A percentile compares a stretch with the other conserved stretches of the same genome.
Evolutionary conservation across 345 rosid species (phyloP).

Genomic region (Hibiscus tridactylites): DNA sequence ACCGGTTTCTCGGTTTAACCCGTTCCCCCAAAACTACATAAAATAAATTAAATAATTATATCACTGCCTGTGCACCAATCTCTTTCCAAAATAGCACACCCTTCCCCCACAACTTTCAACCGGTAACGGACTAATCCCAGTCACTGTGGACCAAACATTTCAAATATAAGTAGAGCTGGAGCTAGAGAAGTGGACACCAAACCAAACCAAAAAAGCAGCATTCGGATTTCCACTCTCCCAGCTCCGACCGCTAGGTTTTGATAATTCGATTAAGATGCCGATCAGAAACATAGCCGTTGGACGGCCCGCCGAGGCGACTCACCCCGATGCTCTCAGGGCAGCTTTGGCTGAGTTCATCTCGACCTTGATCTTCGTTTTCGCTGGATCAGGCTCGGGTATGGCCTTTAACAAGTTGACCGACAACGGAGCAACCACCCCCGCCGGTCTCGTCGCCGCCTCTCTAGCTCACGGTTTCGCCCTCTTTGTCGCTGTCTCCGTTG

Average conservation of each 20-base stretch:
- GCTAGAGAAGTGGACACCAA: slow-evolving; percentile 15
- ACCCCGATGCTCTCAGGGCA: slow-evolving; percentile 62
- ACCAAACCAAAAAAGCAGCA: slow-evolving; percentile 8
- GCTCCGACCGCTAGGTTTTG: neutral
- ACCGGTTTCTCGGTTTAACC: neutral
- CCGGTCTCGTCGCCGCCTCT: slow-evolving; percentile 71
- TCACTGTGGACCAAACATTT: neutral
- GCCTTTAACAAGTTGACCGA: slow-evolving; percentile 76
- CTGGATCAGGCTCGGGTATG: slow-evolving; percentile 92
- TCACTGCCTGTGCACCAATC: slow-evolving; percentile 1
- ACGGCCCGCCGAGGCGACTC: slow-evolving; percentile 51
- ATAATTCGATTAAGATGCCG: slow-evolving; percentile 46
- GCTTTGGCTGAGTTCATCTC: slow-evolving; percentile 90
- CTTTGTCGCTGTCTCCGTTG: slow-evolving; percentile 70
- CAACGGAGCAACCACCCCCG: slow-evolving; percentile 57
- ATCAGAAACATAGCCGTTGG: slow-evolving; percentile 80
- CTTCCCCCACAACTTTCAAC: neutral
- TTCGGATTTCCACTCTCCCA: neutral
- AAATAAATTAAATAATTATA: neutral
- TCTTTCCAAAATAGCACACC: neutral
- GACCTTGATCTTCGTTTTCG: slow-evolving; percentile 74
- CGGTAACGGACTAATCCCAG: slow-evolving; percentile 30
- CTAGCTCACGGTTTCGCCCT: slow-evolving; percentile 75
- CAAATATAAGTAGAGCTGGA: slow-evolving; percentile 24
- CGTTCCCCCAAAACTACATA: neutral